phyloP scores from a whole-genome alignment of 1,284 basidiomycete species.

The Pisolithus thermaeus region DNA sequence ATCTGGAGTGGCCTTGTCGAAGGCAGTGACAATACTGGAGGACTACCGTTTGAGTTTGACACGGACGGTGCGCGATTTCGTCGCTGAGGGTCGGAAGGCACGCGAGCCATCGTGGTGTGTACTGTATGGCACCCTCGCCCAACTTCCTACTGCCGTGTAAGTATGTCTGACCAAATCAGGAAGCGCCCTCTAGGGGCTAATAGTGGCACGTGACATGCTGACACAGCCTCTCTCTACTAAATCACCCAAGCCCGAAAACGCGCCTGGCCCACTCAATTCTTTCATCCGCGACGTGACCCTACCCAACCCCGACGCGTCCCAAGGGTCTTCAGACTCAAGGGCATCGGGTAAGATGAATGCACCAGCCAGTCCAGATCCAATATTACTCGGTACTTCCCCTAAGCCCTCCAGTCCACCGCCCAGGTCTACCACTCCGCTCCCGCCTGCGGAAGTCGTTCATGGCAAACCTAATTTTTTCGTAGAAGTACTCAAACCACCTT shows the following conservation, averaged over 20 bases:
- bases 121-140: background rate
- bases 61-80: constrained; percentile 22
- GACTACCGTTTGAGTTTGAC: constrained; percentile 23
- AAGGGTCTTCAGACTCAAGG: background rate
- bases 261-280: too few relatives aligned
- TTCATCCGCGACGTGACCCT: background rate
- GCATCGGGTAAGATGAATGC: constrained; percentile 11
- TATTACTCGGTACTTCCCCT: constrained; percentile 14
- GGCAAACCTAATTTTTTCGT: constrained; percentile 19
- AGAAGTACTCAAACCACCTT: constrained; percentile 26
- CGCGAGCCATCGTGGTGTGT: constrained; percentile 16
- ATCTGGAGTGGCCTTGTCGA: constrained; percentile 26
- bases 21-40: constrained; percentile 15
- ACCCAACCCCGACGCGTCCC: background rate
- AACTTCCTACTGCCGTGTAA: background rate
- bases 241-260: too few relatives aligned
- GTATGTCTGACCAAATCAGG: too few relatives aligned
- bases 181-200: too few relatives aligned
- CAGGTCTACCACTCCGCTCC: constrained; percentile 2
- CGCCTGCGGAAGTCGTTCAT: constrained; percentile 10
- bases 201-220: too few relatives aligned
- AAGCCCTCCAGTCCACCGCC: constrained; percentile 1
- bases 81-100: constrained; percentile 16
- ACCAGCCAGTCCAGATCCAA: constrained; percentile 10
- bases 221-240: too few relatives aligned